Evolutionary conservation across 208 protist species (phyloP).

Genomic region (Trypanosoma platydactyli): DNA sequence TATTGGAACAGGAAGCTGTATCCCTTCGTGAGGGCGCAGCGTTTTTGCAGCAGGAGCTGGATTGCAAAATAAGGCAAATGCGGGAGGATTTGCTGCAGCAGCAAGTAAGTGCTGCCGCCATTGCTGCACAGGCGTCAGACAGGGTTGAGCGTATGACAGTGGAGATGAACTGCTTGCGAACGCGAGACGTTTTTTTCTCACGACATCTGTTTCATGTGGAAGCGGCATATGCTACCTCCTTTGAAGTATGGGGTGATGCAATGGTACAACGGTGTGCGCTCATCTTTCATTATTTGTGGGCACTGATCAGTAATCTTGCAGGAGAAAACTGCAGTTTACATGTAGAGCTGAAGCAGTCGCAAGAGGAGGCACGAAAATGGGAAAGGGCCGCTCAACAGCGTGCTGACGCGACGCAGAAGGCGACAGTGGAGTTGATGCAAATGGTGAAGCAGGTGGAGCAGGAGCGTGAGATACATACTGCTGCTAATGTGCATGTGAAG

Average conservation of each 20-base stretch:
- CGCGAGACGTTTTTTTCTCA: not conserved
- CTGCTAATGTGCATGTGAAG: not conserved
- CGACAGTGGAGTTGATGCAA: not conserved
- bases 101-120: not conserved
- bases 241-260: slow-evolving; percentile 10
- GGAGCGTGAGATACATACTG: not conserved
- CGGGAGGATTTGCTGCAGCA: not conserved
- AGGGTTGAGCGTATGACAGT: not conserved
- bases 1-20: not conserved
- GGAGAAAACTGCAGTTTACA: not conserved
- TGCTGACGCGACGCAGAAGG: slow-evolving; percentile 2
- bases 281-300: not conserved
- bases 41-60: not conserved
- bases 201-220: slow-evolving; percentile 1
- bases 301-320: not conserved
- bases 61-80: not conserved
- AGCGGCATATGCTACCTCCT: not conserved
- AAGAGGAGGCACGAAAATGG: slow-evolving; percentile 1
- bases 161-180: not conserved
- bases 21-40: not conserved
- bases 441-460: slow-evolving; percentile 3
- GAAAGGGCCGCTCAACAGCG: slow-evolving; percentile 7
- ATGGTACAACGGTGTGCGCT: slow-evolving; percentile 11
- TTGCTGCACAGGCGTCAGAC: not conserved
- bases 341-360: not conserved